Evolutionary conservation across 805 yeast genomes (phyloP).

Genomic region (Barnettozyma salicaria): DNA sequence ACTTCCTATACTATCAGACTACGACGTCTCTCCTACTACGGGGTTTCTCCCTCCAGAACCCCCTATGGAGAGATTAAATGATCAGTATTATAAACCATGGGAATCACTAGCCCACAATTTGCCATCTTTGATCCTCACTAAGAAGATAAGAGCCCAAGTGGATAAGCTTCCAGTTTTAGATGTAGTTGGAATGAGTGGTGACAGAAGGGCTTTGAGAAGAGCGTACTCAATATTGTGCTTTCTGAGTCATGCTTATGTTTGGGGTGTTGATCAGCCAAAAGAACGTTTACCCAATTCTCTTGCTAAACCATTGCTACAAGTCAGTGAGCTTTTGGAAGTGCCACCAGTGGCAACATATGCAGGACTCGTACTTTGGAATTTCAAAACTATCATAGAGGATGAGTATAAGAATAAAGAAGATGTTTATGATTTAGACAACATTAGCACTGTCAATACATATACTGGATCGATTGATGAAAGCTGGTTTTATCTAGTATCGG

Average conservation of each 20-base stretch:
- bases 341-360: constrained; percentile 91
- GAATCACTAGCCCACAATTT: constrained; percentile 58
- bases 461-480: constrained; percentile 89
- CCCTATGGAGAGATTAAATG: constrained; percentile 58
- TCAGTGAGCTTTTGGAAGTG: constrained; percentile 54
- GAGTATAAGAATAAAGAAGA: constrained; percentile 13
- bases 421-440: constrained; percentile 50
- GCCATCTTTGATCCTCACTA: constrained; percentile 68
- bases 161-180: constrained; percentile 57
- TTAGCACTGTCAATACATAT: constrained; percentile 76
- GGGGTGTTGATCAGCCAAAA: constrained; percentile 66
- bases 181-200: constrained; percentile 33
- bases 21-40: constrained; percentile 59
- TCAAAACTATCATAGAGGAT: constrained; percentile 50
- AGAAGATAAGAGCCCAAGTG: constrained; percentile 53
- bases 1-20: constrained; percentile 53
- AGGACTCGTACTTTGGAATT: constrained; percentile 85
- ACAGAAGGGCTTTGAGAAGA: constrained; percentile 56
- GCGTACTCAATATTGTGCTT: constrained; percentile 79
- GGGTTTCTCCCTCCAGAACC: constrained; percentile 74
- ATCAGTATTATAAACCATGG: constrained; percentile 69
- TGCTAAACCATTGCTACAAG: constrained; percentile 62
- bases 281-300: constrained; percentile 61
- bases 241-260: constrained; percentile 81
- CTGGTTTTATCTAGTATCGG: constrained; percentile 90